Evolutionary conservation across 2,329 filamentous ascomycete genomes (phyloP), one percentile per base, ranked within the genome.

Genomic region (Sporothrix humicola): DNA sequence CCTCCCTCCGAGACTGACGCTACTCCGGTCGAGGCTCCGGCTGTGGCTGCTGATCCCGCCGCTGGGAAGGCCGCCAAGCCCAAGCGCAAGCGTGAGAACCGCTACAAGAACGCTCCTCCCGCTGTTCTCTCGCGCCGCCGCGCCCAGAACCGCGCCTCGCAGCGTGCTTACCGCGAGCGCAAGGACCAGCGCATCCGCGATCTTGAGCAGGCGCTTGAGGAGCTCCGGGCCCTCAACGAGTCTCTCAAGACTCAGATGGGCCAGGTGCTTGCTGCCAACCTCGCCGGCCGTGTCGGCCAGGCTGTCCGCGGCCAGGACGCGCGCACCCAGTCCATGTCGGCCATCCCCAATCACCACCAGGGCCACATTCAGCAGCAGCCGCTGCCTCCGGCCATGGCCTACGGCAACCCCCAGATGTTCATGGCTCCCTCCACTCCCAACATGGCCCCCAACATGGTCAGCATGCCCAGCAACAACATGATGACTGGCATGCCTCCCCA

Each of bases 101-200:
- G 85, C 68, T 87, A 87, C 76, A 86, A 87, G 78, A 86, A 87
- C 72, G 85, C 85, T 0, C 84, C 85, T 0, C 84, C 84, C 0
- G 84, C 84, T 5, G 85, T 87, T 13, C 79, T 87, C 72, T 85
- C 82, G 86, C 85, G 87, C 65, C 85, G 88, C 74, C 83, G 88
- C 78, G 88, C 87, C 63, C 88, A 90, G 77, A 90, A 90, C 76
- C 85, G 88, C 72, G 88, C 88, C 54, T 89, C 88, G 2, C 88
- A 90, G 79, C 82, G 88, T 73, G 88, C 88, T 0, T 90, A 90
- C 78, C 84, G 88, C 66, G 88, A 90, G 79, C 84, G 88, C 71
- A 90, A 90, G 77, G 88, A 91, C 78, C 89, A 90, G 79, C 87
- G 90, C 75, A 90, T 90, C 77, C 87, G 87, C 75, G 89, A 91